phyloP scores from a whole-genome alignment of 108 stramenopile genomes.

The Nannochloropsis gaditana region DNA sequence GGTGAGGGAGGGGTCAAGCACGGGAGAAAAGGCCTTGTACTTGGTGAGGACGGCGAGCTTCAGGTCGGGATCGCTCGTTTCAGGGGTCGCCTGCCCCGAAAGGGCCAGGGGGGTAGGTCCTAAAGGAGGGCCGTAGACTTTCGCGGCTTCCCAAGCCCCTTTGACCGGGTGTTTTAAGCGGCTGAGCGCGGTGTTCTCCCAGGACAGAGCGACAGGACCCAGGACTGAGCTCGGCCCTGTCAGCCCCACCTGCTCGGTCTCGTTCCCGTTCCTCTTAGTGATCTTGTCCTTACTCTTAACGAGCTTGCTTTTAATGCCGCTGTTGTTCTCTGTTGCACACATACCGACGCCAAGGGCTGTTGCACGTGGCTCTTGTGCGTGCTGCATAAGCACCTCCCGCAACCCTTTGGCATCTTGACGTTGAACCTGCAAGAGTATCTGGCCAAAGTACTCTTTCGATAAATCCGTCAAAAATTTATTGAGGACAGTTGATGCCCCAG shows the following conservation, averaged over 20 bases:
- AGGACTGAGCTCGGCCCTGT: background rate
- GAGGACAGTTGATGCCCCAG: background rate
- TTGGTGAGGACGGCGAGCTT: background rate
- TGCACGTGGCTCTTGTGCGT: background rate
- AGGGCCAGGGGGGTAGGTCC: background rate
- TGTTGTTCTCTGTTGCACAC: background rate
- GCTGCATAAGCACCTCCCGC: background rate
- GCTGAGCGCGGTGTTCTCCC: background rate
- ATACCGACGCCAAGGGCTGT: background rate
- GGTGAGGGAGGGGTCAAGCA: background rate
- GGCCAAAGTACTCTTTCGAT: conserved; percentile 8
- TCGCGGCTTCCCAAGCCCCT: background rate
- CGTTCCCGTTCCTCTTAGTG: background rate
- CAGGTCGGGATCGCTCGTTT: background rate
- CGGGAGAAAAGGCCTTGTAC: conserved; percentile 4
- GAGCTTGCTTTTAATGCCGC: background rate
- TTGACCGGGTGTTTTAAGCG: background rate
- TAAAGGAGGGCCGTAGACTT: background rate
- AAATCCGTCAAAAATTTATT: conserved; percentile 18
- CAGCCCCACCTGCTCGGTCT: background rate
- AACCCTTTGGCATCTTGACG: background rate
- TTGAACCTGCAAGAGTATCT: background rate
- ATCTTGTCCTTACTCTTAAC: background rate
- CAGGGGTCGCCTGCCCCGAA: background rate
- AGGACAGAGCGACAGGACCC: background rate